Conservation (phyloP, 441 rosid genomes). For the Croton setiger region DNA sequence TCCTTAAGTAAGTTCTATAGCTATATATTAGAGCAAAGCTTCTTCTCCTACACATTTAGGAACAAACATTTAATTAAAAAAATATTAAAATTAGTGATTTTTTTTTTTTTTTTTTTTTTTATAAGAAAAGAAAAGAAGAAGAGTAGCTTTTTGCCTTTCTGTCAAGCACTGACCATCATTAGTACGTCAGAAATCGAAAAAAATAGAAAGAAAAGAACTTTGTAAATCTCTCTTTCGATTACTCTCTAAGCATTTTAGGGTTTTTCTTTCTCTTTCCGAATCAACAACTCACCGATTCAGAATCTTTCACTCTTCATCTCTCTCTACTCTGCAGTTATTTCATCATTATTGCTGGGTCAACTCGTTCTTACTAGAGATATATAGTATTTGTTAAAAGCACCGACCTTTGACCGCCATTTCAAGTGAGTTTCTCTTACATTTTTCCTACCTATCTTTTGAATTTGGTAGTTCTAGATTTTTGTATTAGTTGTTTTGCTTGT, state of each 20-base stretch:
- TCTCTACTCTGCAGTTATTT: constrained; percentile 4
- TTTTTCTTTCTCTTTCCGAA: constrained; percentile 29
- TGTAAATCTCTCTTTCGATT: constrained; percentile 21
- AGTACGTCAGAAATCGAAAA: constrained; percentile 20
- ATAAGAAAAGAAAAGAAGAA: neutral
- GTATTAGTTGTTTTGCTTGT: constrained; percentile 21
- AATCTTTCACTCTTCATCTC: constrained; percentile 7
- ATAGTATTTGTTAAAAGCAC: neutral
- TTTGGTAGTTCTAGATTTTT: constrained; percentile 7
- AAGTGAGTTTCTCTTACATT: constrained; percentile 25
- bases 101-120: too few relatives aligned
- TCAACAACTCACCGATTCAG: constrained; percentile 22
- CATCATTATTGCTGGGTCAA: constrained; percentile 20
- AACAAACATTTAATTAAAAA: too few relatives aligned
- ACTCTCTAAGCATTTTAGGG: constrained; percentile 15
- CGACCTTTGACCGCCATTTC: constrained; percentile 10
- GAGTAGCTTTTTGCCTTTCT: constrained; percentile 33
- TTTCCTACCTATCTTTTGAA: neutral
- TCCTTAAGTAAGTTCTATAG: too few relatives aligned
- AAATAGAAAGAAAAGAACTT: neutral
- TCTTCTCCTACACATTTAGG: too few relatives aligned
- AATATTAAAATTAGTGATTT: neutral
- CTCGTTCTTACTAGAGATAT: constrained; percentile 4
- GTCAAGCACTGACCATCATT: constrained; percentile 55
- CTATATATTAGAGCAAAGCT: too few relatives aligned